Conservation (phyloP, 2,329 filamentous ascomycete species). For the Talaromyces islandicus region DNA sequence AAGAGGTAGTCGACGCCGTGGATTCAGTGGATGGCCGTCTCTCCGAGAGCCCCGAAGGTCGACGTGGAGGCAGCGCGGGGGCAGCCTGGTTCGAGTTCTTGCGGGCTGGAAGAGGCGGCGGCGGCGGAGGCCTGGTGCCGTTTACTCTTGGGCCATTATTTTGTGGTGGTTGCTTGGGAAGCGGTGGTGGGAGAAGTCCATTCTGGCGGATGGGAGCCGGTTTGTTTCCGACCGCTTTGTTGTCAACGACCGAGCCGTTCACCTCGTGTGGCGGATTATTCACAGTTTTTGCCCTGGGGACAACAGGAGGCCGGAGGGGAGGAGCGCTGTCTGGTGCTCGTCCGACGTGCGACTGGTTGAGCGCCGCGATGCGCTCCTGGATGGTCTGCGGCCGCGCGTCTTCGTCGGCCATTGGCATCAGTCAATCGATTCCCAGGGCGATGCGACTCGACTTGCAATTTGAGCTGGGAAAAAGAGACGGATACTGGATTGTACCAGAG, state of each 20-base stretch:
- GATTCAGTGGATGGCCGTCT: slow-evolving; percentile 45
- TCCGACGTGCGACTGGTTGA: slow-evolving; percentile 39
- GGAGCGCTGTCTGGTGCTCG: slow-evolving; percentile 25
- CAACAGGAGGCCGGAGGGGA: slow-evolving; percentile 21
- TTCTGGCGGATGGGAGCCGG: slow-evolving; percentile 13
- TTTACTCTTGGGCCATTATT: slow-evolving; percentile 14
- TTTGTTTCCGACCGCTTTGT: slow-evolving; percentile 23
- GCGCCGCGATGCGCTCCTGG: slow-evolving; percentile 40
- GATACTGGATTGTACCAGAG: background rate
- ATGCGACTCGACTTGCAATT: background rate
- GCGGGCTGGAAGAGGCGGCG: slow-evolving; percentile 44
- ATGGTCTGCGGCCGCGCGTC: slow-evolving; percentile 39
- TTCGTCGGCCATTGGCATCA: slow-evolving; percentile 29
- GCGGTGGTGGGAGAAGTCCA: slow-evolving; percentile 20
- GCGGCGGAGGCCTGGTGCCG: slow-evolving; percentile 24
- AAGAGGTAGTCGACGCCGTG: slow-evolving; percentile 46
- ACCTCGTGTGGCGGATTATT: slow-evolving; percentile 30
- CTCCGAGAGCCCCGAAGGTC: slow-evolving; percentile 28
- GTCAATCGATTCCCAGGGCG: background rate
- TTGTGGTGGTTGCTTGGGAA: slow-evolving; percentile 15
- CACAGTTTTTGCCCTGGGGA: slow-evolving; percentile 24
- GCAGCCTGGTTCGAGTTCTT: slow-evolving; percentile 32
- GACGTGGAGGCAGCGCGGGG: slow-evolving; percentile 46
- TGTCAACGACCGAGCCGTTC: slow-evolving; percentile 22
- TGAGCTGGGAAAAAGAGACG: background rate